Evolutionary conservation across 192 early-diverging fungal genomes (phyloP).

Genomic region (Entophlyctis luteolus): DNA sequence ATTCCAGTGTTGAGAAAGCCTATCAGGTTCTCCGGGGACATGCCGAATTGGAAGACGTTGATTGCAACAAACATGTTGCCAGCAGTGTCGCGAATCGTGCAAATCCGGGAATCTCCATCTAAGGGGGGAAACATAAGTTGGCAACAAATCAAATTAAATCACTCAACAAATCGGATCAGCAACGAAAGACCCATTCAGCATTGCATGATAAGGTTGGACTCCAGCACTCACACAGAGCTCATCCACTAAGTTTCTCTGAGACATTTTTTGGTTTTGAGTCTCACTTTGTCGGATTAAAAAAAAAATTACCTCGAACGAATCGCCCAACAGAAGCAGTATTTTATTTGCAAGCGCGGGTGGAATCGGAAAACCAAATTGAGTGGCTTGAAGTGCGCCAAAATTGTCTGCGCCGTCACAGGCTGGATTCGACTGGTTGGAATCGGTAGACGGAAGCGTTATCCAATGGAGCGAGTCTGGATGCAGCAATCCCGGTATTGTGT

Average conservation of each 20-base stretch:
- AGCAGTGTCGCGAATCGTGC: background rate
- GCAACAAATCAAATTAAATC: background rate
- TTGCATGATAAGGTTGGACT: background rate
- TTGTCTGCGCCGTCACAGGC: too few species aligned
- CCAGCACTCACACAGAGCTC: background rate
- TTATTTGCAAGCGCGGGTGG: background rate
- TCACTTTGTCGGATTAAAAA: background rate
- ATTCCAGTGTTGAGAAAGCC: background rate
- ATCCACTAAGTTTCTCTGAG: background rate
- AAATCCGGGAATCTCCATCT: slow-evolving; percentile 8
- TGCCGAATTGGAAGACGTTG: slow-evolving; percentile 10
- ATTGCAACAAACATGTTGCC: background rate
- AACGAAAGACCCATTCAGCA: background rate
- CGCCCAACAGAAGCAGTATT: background rate
- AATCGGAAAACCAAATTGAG: too few species aligned
- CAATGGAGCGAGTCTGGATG: too few species aligned
- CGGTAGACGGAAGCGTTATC: too few species aligned
- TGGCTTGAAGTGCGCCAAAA: too few species aligned
- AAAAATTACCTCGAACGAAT: slow-evolving; percentile 4
- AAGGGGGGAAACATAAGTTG: background rate
- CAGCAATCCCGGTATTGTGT: too few species aligned
- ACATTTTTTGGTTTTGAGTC: background rate
- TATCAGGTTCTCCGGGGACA: background rate
- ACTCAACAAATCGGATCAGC: background rate
- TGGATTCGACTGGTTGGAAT: too few species aligned